Conservation (phyloP, 2,329 filamentous ascomycete genomes). For the Zasmidium angulare region DNA sequence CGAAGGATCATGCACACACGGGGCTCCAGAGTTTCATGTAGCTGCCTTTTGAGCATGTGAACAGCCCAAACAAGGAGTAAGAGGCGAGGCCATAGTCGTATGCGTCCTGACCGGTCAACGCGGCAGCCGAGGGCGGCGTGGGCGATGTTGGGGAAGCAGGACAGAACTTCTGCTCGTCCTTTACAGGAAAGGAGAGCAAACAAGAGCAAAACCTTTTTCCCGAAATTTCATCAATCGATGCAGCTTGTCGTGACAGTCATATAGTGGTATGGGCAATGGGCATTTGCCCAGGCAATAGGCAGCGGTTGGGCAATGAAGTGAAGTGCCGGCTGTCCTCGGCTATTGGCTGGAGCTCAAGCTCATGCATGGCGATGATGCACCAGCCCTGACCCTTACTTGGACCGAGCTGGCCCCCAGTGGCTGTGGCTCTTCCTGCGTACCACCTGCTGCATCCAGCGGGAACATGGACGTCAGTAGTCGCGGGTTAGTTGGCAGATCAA, state of each 20-base stretch:
- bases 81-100: background rate
- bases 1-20: background rate
- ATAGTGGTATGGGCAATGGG: slow-evolving; percentile 3
- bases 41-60: background rate
- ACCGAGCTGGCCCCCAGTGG: no score
- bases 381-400: background rate
- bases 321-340: background rate
- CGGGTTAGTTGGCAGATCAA: no score
- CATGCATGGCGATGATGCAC: no score
- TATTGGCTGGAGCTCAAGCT: background rate
- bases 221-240: background rate
- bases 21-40: background rate
- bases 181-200: background rate
- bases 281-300: slow-evolving; percentile 1
- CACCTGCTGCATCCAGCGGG: no score
- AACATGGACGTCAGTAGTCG: no score
- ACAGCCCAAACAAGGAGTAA: background rate
- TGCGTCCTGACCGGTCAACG: background rate
- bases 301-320: background rate
- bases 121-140: background rate
- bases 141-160: background rate
- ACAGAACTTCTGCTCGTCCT: background rate
- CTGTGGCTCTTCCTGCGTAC: background rate
- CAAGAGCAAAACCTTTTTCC: background rate
- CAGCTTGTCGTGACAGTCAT: background rate